Percentiles rank a stretch among this genome's conserved stretches.
phyloP scores from a whole-genome alignment of 768 basidiomycete species.

The Suillus sp. region DNA sequence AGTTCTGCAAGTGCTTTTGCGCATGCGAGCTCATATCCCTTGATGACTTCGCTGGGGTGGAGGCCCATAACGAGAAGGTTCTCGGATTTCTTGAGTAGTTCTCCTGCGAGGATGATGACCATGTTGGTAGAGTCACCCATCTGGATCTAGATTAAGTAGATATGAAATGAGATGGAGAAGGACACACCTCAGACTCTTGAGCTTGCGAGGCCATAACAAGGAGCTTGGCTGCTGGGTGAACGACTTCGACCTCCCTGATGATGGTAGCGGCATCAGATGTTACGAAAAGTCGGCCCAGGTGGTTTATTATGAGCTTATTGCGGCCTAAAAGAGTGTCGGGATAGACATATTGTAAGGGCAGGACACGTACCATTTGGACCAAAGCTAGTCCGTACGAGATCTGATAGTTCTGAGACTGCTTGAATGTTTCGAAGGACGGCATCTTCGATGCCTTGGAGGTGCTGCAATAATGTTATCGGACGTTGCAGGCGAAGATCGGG shows the following conservation, averaged over 20 bases:
- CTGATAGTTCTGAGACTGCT: conserved; percentile 92
- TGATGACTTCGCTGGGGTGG: conserved; percentile 93
- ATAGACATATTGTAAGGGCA: background rate
- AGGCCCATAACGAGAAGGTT: conserved; percentile 93
- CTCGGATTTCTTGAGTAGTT: conserved; percentile 92
- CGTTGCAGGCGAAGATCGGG: conserved; percentile 12
- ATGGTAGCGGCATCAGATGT: conserved; percentile 99
- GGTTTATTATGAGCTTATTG: conserved; percentile 98
- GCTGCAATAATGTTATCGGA: conserved; percentile 40
- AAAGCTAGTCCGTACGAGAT: conserved; percentile 95
- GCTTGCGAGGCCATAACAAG: conserved; percentile 98
- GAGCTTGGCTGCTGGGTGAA: conserved; percentile 98
- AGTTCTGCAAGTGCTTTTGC: conserved; percentile 84
- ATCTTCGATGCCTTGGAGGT: conserved; percentile 90
- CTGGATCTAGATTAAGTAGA: conserved; percentile 40
- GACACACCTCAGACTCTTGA: conserved; percentile 86
- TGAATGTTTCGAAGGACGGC: conserved; percentile 96
- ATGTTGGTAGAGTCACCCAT: conserved; percentile 98
- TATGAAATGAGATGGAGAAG: conserved; percentile 2
- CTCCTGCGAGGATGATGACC: conserved; percentile 93
- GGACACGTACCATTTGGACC: conserved; percentile 83
- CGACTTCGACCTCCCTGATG: conserved; percentile 96
- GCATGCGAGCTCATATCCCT: conserved; percentile 92
- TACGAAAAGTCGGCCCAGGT: conserved; percentile 92
- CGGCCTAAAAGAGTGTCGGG: conserved; percentile 56